These are phyloP conservation scores for Emmonsiellopsis sp. DNA, from an alignment of 2,329 filamentous ascomycete species.

Conservation along the genomic window DNA sequence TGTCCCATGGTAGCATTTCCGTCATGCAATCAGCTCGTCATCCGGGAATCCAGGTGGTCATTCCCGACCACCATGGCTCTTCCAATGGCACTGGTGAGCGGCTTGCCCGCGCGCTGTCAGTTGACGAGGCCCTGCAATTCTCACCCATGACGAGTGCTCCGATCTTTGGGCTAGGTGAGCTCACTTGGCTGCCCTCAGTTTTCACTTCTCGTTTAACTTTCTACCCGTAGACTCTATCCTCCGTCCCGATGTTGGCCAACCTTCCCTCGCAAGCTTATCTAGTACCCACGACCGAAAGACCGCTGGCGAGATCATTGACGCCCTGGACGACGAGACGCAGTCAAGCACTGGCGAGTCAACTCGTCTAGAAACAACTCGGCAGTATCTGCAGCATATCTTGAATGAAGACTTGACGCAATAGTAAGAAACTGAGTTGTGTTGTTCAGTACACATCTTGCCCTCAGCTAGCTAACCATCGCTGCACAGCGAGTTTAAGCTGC, in stretches of 20 bases:
- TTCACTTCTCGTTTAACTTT: neutral
- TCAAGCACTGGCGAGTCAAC: conserved; percentile 49
- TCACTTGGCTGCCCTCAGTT: neutral
- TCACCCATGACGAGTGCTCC: conserved; percentile 43
- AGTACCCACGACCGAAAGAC: conserved; percentile 42
- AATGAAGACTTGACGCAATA: conserved; percentile 50
- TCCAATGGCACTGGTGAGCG: conserved; percentile 20
- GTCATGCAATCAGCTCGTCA: conserved; percentile 33
- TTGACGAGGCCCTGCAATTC: conserved; percentile 41
- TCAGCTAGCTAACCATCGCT: conserved; percentile 7
- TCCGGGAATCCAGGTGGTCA: conserved; percentile 34
- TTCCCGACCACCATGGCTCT: conserved; percentile 24
- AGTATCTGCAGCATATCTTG: conserved; percentile 66
- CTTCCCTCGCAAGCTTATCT: conserved; percentile 26
- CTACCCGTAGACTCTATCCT: conserved; percentile 30
- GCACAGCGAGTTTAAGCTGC: conserved; percentile 35
- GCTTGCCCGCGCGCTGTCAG: conserved; percentile 29
- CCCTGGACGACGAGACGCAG: conserved; percentile 61
- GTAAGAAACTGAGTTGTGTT: conserved; percentile 21
- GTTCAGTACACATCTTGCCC: neutral
- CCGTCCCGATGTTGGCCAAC: conserved; percentile 33
- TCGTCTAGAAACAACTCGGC: conserved; percentile 60
- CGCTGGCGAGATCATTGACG: conserved; percentile 49
- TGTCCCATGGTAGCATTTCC: conserved; percentile 15
- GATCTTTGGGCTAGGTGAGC: conserved; percentile 36